Evolutionary conservation across 352 stramenopile species (phyloP).

Genomic region (Phytophthora vignae): DNA sequence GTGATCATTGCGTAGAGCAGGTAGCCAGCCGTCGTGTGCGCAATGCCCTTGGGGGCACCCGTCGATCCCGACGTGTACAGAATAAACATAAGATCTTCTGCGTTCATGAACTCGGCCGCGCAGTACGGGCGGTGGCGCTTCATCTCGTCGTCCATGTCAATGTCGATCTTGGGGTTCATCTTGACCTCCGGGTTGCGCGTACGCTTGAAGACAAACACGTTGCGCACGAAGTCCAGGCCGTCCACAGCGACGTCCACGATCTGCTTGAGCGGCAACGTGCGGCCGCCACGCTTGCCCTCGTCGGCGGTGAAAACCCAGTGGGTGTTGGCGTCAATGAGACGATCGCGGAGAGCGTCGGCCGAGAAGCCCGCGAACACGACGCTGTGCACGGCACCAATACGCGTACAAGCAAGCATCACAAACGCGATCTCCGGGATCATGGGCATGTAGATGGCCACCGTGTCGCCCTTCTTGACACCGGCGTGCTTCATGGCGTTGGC

Average conservation of each 20-base stretch:
- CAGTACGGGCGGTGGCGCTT: constrained; percentile 94
- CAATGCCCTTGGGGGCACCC: constrained; percentile 95
- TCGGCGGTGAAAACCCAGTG: constrained; percentile 95
- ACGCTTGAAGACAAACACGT: constrained; percentile 96
- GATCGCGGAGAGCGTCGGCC: constrained; percentile 94
- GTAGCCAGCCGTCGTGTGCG: constrained; percentile 97
- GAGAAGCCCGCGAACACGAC: constrained; percentile 98
- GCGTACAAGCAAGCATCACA: constrained; percentile 97
- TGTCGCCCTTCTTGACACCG: constrained; percentile 93
- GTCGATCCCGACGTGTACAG: constrained; percentile 98
- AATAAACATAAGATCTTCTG: constrained; percentile 97
- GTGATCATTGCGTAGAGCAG: constrained; percentile 95
- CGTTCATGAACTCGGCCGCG: constrained; percentile 95
- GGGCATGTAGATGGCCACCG: constrained; percentile 98
- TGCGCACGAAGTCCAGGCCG: constrained; percentile 90
- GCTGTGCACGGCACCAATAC: constrained; percentile 97
- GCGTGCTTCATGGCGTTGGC: constrained; percentile 95
- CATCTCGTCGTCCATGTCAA: constrained; percentile 95
- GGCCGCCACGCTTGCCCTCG: constrained; percentile 93
- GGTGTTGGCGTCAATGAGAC: constrained; percentile 92
- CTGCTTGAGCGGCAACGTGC: constrained; percentile 94
- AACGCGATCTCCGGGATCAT: constrained; percentile 99
- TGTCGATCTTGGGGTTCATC: constrained; percentile 87
- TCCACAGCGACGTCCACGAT: constrained; percentile 95
- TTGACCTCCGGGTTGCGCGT: constrained; percentile 76